phyloP scores from a whole-genome alignment of 495 filamentous ascomycete species.

The Staphylotrichum longicolle region DNA sequence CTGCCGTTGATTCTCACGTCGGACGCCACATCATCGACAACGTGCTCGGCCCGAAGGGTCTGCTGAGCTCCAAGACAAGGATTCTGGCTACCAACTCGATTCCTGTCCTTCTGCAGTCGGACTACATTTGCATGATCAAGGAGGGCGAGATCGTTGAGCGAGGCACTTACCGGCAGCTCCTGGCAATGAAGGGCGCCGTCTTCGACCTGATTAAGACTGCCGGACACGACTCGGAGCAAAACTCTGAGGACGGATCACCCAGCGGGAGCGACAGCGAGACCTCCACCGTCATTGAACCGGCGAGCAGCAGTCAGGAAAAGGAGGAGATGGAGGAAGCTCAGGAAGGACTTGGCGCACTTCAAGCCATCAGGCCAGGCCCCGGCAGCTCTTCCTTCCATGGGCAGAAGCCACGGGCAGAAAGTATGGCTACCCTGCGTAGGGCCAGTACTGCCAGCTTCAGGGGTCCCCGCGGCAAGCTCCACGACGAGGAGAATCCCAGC shows the following conservation, averaged over 20 bases:
- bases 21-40: slow-evolving; percentile 91
- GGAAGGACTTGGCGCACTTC: slow-evolving; percentile 64
- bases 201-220: slow-evolving; percentile 78
- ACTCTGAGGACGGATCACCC: slow-evolving; percentile 30
- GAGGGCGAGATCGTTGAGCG: slow-evolving; percentile 82
- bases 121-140: slow-evolving; percentile 79
- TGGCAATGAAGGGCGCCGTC: slow-evolving; percentile 92
- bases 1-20: slow-evolving; percentile 97
- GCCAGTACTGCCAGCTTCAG: slow-evolving; percentile 90
- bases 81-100: slow-evolving; percentile 97
- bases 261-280: slow-evolving; percentile 56
- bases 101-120: slow-evolving; percentile 76
- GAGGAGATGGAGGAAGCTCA: slow-evolving; percentile 70
- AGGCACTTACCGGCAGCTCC: slow-evolving; percentile 83
- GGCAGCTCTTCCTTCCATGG: slow-evolving; percentile 29
- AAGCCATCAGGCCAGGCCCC: slow-evolving; percentile 62
- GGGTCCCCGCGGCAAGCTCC: slow-evolving; percentile 75
- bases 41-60: slow-evolving; percentile 80
- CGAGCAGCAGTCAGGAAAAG: slow-evolving; percentile 45
- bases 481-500: slow-evolving; percentile 74
- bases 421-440: slow-evolving; percentile 74
- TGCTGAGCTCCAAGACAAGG: slow-evolving; percentile 82
- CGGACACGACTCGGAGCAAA: slow-evolving; percentile 50
- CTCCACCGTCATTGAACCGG: slow-evolving; percentile 57
- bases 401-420: slow-evolving; percentile 60